These are phyloP conservation scores for Fusarium aywerte DNA, from an alignment of 2,329 filamentous ascomycete species.

Conservation along the genomic window DNA sequence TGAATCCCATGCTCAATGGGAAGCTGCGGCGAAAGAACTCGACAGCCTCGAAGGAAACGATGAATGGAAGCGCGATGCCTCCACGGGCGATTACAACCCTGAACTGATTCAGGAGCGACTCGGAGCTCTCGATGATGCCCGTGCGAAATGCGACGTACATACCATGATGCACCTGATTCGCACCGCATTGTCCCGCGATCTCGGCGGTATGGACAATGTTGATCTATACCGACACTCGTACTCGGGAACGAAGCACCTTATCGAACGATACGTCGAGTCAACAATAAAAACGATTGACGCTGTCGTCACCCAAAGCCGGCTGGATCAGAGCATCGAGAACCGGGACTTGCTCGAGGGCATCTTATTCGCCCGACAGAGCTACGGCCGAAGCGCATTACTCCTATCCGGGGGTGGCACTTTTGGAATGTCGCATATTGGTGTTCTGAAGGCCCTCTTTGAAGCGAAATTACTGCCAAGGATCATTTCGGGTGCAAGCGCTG, in stretches of 20 bases:
- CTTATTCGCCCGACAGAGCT: constrained; percentile 78
- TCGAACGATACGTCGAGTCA: constrained; percentile 87
- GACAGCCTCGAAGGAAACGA: constrained; percentile 84
- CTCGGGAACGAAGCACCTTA: constrained; percentile 85
- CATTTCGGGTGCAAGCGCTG: constrained; percentile 87
- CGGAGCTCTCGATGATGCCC: constrained; percentile 77
- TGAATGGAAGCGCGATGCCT: constrained; percentile 77
- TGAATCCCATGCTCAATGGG: constrained; percentile 77
- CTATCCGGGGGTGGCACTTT: constrained; percentile 89
- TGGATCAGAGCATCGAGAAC: constrained; percentile 66
- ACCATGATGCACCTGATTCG: constrained; percentile 84
- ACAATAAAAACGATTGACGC: constrained; percentile 78
- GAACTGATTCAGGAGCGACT: constrained; percentile 76
- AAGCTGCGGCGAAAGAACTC: constrained; percentile 77
- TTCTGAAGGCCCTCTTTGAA: constrained; percentile 83
- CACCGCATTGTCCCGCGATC: constrained; percentile 80
- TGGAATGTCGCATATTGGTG: constrained; percentile 92
- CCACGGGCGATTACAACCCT: constrained; percentile 75
- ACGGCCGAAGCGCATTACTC: constrained; percentile 84
- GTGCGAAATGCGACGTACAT: constrained; percentile 75
- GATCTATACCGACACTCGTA: constrained; percentile 86
- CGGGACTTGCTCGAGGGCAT: constrained; percentile 73
- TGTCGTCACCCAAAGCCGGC: constrained; percentile 70
- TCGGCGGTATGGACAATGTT: constrained; percentile 87
- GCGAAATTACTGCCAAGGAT: constrained; percentile 81